Evolutionary conservation across 1,139 yeast genomes (phyloP), one percentile per base, ranked within the genome.

Genomic region (Meyerozyma elateridarum): DNA sequence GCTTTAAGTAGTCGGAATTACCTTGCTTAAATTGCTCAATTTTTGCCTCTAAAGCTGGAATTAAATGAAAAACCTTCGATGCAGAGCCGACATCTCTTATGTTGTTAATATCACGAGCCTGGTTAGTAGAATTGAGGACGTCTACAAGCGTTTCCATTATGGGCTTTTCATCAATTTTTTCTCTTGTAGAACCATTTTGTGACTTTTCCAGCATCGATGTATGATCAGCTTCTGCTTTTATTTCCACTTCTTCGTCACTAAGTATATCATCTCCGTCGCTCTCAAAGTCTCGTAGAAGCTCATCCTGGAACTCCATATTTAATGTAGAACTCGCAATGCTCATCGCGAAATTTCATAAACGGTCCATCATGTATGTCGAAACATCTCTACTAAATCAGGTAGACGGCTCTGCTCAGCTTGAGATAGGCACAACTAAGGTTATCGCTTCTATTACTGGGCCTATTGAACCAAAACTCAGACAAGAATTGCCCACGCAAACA

Each of bases 381-480:
- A 53, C 63, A 3, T 54, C 66, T 8, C 29, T 69, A 4, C 54
- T 84, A 33, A 56, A 61, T 32, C 72, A 77, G 40, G 89, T 79
- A 1, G 95, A 85, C 53, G 96, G 96, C 2, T 85, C 95, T 2
- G 79, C 93, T 0, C 73, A 73, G 30, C 63, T 82, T 41, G 51
- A 59, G 15, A 52, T 62, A 15, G 73, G 69, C 6, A 56, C 52
- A 15, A 76, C 85, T 1, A 74, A 75, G 41, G 78, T 84, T 6
- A 56, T 87, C 3, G 77, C 82, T 26, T 78, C 95, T 0, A 89
- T 89, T 1, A 73, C 89, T 1, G 98, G 98, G 0, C 98, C 98
- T 1, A 72, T 89, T 29, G 97, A 89, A 49, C 85, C 89, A 8
- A 83, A 82, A 54, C 59, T 75, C 13, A 73, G 93, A 45, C 95